These are phyloP conservation scores for Panicum miliaceum DNA, from an alignment of 176 grass and related monocot species.

Conservation along the genomic window DNA sequence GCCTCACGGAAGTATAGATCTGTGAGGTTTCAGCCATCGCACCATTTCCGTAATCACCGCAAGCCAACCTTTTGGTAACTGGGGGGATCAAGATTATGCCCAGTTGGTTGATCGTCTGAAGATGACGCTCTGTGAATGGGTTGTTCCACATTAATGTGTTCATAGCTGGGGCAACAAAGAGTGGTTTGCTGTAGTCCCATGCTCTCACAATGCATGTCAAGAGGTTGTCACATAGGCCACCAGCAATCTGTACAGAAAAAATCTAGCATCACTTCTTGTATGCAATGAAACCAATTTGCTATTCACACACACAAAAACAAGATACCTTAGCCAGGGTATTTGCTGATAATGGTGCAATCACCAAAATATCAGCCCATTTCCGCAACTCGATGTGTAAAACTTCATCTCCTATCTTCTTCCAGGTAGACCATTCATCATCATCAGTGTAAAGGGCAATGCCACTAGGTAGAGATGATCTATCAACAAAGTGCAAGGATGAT, in stretches of 20 bases:
- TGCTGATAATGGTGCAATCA: constrained; percentile 85
- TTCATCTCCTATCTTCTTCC: constrained; percentile 92
- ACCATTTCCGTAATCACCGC: constrained; percentile 86
- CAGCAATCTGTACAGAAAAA: constrained; percentile 65
- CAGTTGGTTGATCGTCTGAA: constrained; percentile 59
- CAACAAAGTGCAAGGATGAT: constrained; percentile 76
- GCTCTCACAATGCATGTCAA: constrained; percentile 93
- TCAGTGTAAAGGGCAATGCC: constrained; percentile 73
- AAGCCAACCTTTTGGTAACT: constrained; percentile 67
- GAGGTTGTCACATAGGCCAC: constrained; percentile 90
- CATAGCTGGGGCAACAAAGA: constrained; percentile 91
- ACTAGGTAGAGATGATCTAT: constrained; percentile 61
- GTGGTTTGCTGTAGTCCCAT: constrained; percentile 85
- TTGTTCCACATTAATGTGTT: constrained; percentile 98
- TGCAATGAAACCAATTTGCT: background rate
- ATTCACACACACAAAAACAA: background rate
- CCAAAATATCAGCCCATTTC: constrained; percentile 96
- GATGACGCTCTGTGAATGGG: constrained; percentile 73
- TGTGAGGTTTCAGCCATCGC: constrained; percentile 85
- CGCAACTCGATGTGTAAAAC: constrained; percentile 92
- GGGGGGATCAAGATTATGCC: constrained; percentile 74
- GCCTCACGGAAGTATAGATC: constrained; percentile 60
- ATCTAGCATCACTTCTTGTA: constrained; percentile 4
- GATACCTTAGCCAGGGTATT: constrained; percentile 91
- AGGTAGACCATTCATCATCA: constrained; percentile 88